Evolutionary conservation across 164 flowering plant species (phyloP), one percentile per base, ranked within the genome.

Genomic region (Vitis rotundifolia): DNA sequence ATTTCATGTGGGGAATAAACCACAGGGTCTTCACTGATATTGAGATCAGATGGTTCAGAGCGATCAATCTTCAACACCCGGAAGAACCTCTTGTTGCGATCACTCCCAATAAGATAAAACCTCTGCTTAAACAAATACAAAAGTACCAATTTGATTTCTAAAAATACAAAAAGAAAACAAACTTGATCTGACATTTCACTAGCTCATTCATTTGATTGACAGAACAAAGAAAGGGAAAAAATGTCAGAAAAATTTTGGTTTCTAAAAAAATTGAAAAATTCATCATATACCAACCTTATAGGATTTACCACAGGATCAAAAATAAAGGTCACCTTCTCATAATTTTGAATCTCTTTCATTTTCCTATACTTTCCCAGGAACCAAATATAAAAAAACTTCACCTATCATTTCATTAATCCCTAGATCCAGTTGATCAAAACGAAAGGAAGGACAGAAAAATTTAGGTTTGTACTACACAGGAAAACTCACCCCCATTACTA

Each of bases 11-110:
- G 87, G 1, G 99, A 83, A 78, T 95, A 95, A n/a, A 95, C 91
- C 51, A 93, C 98, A 1, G 99, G 98, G 76, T 95, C 99, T 79
- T 95, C 98, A 52, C 97, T 95, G 54, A 95, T 88, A 63, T 87
- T 93, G 50, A 95, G 88, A 62, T 95, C 99, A 2, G 92, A 89
- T 1, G 96, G 91, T 75, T 95, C 99, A 13, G 92, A 90, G 9
- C 99, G 88, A 68, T 95, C 99, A 63, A 95, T 91, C 80, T 95
- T 95, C 75, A 95, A 70, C 7, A 95, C 98, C 31, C 99, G 89
- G 64, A 86, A 93, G 71, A 78, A 86, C 65, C 75, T 77, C 84
- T 89, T 93, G 76, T 79, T 78, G 62, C 97, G 83, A 84, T 95
- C 99, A 71, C 96, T 93, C 58, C 98, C 99, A 58, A 91, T 87